Evolutionary conservation across 345 rosid genomes (phyloP).

Genomic region (Firmiana major): DNA sequence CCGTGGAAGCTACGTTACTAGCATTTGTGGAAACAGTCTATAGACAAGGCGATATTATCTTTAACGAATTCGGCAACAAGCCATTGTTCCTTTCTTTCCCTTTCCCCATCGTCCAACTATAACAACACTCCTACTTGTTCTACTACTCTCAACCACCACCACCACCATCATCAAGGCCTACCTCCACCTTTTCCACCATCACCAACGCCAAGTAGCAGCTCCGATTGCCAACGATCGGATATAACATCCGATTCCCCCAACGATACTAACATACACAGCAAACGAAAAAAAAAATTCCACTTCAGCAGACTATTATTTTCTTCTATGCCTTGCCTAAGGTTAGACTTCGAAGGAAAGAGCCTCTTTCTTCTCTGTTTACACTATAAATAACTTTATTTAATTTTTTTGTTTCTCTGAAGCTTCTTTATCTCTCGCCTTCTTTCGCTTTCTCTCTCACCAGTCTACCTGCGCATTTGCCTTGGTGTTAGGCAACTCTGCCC

Average conservation of each 20-base stretch:
- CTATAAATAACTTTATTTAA: neutral
- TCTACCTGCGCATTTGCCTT: neutral
- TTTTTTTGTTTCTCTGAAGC: neutral
- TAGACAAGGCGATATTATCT: conserved; percentile 87
- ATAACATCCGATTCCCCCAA: conserved; percentile 45
- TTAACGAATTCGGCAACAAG: conserved; percentile 78
- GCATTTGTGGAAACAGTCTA: conserved; percentile 96
- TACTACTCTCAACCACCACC: conserved; percentile 4
- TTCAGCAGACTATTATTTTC: neutral
- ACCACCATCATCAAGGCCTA: too few relatives aligned
- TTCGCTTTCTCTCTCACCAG: conserved; percentile 2
- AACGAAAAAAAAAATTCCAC: neutral
- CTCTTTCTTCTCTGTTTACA: neutral
- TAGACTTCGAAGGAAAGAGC: conserved; percentile 35
- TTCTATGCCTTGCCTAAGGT: neutral
- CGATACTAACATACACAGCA: conserved; percentile 7
- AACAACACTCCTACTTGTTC: conserved; percentile 18
- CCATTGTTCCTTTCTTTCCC: conserved; percentile 76
- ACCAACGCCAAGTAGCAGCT: conserved; percentile 39
- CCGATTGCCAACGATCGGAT: conserved; percentile 68
- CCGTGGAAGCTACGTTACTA: conserved; percentile 76
- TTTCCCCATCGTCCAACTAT: conserved; percentile 64
- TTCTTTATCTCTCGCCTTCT: neutral
- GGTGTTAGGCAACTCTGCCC: neutral
- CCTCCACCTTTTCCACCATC: conserved; percentile 25